A percentile compares a stretch with the other conserved stretches of the same genome.
phyloP scores from a whole-genome alignment of 495 filamentous ascomycete species.

The Xylaria longipes region DNA sequence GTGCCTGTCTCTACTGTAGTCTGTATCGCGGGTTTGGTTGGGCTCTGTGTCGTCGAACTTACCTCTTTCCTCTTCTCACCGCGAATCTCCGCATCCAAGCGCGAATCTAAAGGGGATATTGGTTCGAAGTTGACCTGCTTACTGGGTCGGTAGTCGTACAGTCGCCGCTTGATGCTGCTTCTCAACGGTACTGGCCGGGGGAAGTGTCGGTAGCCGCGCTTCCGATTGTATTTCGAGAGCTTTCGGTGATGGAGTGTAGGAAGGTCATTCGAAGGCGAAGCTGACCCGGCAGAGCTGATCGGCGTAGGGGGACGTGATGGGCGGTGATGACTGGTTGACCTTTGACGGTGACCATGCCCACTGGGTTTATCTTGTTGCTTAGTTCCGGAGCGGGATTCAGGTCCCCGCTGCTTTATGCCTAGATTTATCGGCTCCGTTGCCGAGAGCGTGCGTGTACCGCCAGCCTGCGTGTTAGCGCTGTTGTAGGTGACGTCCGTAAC shows the following conservation, averaged over 20 bases:
- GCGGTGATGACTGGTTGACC: not conserved
- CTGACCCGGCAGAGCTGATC: not conserved
- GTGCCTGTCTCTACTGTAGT: not conserved
- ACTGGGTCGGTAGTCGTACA: not conserved
- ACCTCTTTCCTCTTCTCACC: not conserved
- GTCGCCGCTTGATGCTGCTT: not conserved
- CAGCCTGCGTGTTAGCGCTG: not conserved
- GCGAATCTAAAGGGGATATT: not conserved
- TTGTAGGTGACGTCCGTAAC: not conserved
- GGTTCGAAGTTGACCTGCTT: not conserved
- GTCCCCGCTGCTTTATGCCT: too few relatives aligned
- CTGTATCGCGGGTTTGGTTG: not conserved
- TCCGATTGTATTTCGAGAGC: not conserved
- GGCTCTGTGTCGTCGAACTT: not conserved
- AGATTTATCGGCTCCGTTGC: not conserved
- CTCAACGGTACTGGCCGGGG: not conserved
- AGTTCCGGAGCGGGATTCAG: not conserved
- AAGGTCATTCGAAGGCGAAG: not conserved
- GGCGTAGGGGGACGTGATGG: not conserved
- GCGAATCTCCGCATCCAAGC: not conserved
- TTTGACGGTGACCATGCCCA: conserved; percentile 16
- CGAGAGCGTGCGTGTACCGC: not conserved
- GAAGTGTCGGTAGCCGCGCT: not conserved
- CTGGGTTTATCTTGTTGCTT: not conserved
- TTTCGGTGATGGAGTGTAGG: not conserved